These are phyloP conservation scores for Periglandula ipomoeae DNA, from an alignment of 2,329 filamentous ascomycete genomes.

Conservation along the genomic window DNA sequence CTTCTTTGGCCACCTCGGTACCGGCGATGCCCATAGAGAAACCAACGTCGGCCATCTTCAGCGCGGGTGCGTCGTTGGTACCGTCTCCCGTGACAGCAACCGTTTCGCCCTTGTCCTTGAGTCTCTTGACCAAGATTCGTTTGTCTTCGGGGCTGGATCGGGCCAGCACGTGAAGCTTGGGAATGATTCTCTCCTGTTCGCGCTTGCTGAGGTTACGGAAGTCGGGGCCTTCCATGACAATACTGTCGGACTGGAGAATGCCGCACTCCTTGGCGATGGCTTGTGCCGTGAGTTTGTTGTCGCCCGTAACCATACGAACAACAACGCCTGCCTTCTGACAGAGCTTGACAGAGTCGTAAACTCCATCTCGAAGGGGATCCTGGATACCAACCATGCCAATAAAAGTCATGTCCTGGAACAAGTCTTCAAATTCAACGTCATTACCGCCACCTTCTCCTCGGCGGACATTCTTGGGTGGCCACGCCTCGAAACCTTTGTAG, in stretches of 20 bases:
- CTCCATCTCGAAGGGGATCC: conserved; percentile 67
- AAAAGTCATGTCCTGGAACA: conserved; percentile 60
- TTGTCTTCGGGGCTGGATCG: conserved; percentile 71
- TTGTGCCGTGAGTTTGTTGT: conserved; percentile 70
- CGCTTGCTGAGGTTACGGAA: conserved; percentile 63
- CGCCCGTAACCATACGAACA: conserved; percentile 79
- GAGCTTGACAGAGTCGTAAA: conserved; percentile 61
- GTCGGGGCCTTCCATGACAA: conserved; percentile 70
- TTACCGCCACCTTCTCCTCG: conserved; percentile 45
- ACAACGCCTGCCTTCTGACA: conserved; percentile 71
- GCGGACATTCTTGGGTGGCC: conserved; percentile 62
- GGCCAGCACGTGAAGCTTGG: conserved; percentile 61
- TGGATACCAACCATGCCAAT: conserved; percentile 70
- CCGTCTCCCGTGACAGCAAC: conserved; percentile 79
- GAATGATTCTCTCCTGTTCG: conserved; percentile 59
- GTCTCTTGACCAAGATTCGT: conserved; percentile 59
- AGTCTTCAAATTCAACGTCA: conserved; percentile 55
- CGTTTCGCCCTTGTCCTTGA: conserved; percentile 66
- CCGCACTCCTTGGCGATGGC: conserved; percentile 73
- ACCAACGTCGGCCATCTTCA: conserved; percentile 73
- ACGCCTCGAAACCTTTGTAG: conserved; percentile 75
- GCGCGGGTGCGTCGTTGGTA: conserved; percentile 73
- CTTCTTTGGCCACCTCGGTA: conserved; percentile 78
- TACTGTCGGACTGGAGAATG: conserved; percentile 57
- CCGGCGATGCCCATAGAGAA: conserved; percentile 82